Conservation (phyloP, 2,329 filamentous ascomycete genomes). For the Trematosphaeria pertusa region DNA sequence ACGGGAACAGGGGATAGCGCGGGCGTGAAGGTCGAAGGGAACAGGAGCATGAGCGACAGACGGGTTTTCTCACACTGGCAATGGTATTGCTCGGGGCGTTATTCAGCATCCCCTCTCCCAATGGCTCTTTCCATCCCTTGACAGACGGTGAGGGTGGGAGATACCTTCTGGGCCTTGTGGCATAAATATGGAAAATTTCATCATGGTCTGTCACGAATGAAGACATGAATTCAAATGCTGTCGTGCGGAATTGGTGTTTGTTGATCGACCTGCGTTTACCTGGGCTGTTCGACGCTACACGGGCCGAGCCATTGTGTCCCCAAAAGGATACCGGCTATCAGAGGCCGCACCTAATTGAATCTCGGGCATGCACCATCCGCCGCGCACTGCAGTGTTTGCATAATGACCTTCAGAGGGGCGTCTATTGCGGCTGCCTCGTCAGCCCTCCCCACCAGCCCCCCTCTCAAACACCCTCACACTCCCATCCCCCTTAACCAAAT, state of each 20-base stretch:
- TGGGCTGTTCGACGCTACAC: background rate
- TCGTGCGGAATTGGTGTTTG: background rate
- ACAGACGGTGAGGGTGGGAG: conserved; percentile 39
- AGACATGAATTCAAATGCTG: conserved; percentile 22
- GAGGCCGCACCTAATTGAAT: background rate
- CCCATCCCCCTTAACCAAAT: conserved; percentile 80
- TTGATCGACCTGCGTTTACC: background rate
- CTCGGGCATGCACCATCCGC: background rate
- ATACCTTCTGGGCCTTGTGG: conserved; percentile 40
- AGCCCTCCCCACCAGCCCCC: conserved; percentile 57
- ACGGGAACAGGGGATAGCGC: conserved; percentile 18
- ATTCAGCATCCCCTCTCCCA: conserved; percentile 41
- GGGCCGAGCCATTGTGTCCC: no score
- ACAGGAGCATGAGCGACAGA: conserved; percentile 39
- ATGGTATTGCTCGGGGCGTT: conserved; percentile 49
- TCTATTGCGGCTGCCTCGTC: no score
- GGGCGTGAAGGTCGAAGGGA: conserved; percentile 32
- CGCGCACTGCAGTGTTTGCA: no score
- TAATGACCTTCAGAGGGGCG: no score
- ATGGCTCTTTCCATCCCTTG: conserved; percentile 37
- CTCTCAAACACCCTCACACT: conserved; percentile 84
- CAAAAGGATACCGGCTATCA: no score
- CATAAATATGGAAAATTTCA: conserved; percentile 48
- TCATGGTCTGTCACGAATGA: conserved; percentile 49
- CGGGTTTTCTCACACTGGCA: conserved; percentile 39